A percentile compares a stretch with the other conserved stretches of the same genome.
Evolutionary conservation across 2,329 filamentous ascomycete genomes (phyloP).

Genomic region (Penicillium sclerotigenum): DNA sequence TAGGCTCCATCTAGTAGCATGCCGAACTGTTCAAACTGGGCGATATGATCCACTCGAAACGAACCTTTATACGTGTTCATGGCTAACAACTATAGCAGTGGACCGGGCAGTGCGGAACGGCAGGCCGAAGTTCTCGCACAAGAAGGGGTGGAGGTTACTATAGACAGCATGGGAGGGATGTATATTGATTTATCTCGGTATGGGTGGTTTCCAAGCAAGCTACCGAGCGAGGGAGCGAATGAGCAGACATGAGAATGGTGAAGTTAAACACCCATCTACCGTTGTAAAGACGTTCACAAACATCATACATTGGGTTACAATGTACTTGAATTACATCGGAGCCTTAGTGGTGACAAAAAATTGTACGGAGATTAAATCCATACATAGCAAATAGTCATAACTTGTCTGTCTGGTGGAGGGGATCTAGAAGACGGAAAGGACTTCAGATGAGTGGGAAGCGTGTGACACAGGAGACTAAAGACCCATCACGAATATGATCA

Average conservation of each 20-base stretch:
- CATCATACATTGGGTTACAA: neutral
- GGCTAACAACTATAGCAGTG: slow-evolving; percentile 27
- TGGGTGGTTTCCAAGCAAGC: slow-evolving; percentile 50
- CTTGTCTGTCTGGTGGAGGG: neutral
- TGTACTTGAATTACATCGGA: neutral
- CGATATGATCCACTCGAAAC: neutral
- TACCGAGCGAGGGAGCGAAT: slow-evolving; percentile 47
- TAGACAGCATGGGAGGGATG: slow-evolving; percentile 45
- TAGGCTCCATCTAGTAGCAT: neutral
- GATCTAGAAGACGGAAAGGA: neutral
- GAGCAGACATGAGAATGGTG: slow-evolving; percentile 6
- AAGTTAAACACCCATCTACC: slow-evolving; percentile 3
- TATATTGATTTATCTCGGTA: slow-evolving; percentile 42
- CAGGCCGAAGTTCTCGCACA: slow-evolving; percentile 42
- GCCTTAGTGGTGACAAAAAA: neutral
- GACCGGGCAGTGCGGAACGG: slow-evolving; percentile 42
- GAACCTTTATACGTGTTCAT: neutral
- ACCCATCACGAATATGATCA: neutral
- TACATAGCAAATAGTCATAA: neutral
- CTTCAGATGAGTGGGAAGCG: neutral
- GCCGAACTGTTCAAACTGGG: neutral
- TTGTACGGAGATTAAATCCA: neutral
- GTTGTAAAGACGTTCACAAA: neutral
- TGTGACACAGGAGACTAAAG: neutral
- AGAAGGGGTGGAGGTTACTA: slow-evolving; percentile 44